These are phyloP conservation scores for Lipomyces sp. DNA, from an alignment of 805 yeast species.

Conservation along the genomic window DNA sequence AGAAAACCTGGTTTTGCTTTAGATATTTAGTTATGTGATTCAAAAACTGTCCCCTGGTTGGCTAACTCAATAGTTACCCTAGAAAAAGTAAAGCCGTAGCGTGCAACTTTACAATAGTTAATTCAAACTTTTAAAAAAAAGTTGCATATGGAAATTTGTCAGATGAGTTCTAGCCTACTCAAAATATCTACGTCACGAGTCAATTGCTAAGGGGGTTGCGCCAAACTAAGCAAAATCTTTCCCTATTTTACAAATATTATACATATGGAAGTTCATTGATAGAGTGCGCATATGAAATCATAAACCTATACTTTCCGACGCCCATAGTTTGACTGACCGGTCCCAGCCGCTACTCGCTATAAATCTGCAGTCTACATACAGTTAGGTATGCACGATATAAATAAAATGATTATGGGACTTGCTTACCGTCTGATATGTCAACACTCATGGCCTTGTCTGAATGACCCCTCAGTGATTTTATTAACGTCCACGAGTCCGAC, in stretches of 20 bases:
- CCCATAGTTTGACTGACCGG: constrained; percentile 72
- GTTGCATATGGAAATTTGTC: not conserved
- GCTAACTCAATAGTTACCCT: no score
- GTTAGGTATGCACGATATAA: not conserved
- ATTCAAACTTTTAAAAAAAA: not conserved
- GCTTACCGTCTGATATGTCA: constrained; percentile 51
- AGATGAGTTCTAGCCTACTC: not conserved
- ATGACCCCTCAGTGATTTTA: constrained; percentile 59
- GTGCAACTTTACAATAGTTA: not conserved
- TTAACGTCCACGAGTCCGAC: constrained; percentile 69
- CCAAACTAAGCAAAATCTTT: not conserved
- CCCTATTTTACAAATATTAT: not conserved
- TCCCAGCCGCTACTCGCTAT: constrained; percentile 84
- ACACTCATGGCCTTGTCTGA: constrained; percentile 75
- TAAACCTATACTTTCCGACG: constrained; percentile 20
- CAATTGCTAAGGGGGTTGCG: not conserved
- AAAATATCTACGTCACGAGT: no score
- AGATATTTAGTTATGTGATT: not conserved
- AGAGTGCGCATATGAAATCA: not conserved
- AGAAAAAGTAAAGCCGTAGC: not conserved
- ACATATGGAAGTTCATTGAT: not conserved
- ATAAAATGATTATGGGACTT: not conserved
- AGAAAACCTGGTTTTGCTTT: not conserved
- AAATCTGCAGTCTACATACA: constrained; percentile 44
- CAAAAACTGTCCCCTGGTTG: no score